Evolutionary conservation across 2,329 filamentous ascomycete species (phyloP).

Genomic region (Fusarium nanum): DNA sequence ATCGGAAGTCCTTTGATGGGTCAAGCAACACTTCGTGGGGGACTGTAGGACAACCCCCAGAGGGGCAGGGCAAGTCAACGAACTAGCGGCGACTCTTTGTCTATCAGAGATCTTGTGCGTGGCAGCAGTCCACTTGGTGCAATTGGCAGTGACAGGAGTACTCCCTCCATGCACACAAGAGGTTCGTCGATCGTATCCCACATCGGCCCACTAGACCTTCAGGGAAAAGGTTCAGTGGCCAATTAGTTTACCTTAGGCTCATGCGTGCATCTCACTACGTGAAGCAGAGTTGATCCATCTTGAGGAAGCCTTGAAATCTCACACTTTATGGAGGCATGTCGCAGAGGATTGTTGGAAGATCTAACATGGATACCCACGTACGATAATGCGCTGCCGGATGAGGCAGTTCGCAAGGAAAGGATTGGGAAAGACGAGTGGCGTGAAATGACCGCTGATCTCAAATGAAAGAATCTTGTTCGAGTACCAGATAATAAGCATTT

Average conservation of each 20-base stretch:
- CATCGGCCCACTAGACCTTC: neutral
- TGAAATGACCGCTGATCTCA: conserved; percentile 29
- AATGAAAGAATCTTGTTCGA: conserved; percentile 43
- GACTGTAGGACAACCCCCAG: conserved; percentile 48
- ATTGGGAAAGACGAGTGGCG: conserved; percentile 27
- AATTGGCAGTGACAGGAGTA: conserved; percentile 13
- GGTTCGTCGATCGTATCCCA: conserved; percentile 2
- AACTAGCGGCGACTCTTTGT: conserved; percentile 8
- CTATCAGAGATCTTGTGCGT: conserved; percentile 28
- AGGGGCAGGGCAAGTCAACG: conserved; percentile 11
- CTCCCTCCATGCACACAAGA: conserved; percentile 9
- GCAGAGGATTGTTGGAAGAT: conserved; percentile 3
- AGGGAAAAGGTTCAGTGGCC: neutral
- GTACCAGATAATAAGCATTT: conserved; percentile 41
- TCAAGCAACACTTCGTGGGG: conserved; percentile 52
- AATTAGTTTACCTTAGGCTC: neutral
- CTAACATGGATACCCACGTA: conserved; percentile 25
- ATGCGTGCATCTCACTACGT: neutral
- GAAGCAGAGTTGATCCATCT: neutral
- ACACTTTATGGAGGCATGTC: neutral
- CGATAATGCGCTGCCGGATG: conserved; percentile 12
- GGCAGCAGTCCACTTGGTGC: conserved; percentile 25
- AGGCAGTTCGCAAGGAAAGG: conserved; percentile 14
- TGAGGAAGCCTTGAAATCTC: neutral
- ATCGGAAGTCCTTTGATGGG: conserved; percentile 74